Evolutionary conservation across 768 basidiomycete species (phyloP), one percentile per base, ranked within the genome.

Genomic region (Auriscalpium orientale): DNA sequence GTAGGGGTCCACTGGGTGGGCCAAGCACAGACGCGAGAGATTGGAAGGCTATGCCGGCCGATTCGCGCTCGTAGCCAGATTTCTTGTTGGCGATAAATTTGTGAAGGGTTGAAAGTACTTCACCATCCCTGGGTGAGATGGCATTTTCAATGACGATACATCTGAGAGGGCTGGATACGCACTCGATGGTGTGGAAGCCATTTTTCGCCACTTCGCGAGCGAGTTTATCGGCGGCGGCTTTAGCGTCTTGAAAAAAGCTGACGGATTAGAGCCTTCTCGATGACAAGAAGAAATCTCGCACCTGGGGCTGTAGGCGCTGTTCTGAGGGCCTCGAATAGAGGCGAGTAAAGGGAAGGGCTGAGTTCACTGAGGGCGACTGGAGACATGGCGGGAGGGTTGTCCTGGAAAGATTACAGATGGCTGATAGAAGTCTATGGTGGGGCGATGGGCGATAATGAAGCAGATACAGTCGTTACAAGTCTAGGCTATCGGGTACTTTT

Each of bases 61-160:
- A 90, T 75, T 94, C 92, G 57, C 91, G 86, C 69, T 92, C 91
- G 66, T 81, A 91, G 52, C 89, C 89, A 33, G 86, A 89, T 73
- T 91, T 91, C 71, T 89, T 89, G 71, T 91, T 91, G 57, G 80
- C 79, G 34, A 86, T 87, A 68, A 84, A 91, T 20, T 66, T 60
- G 55, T 87, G 83, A 49, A 94, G 73, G 37, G 82, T 79, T 51
- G 78, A 73, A 48, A 93, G 69, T 51, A 95, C 71, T 51, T 78
- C 71, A 60, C 72, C 69, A 66, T 89, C 82, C 48, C 89, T 91
- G 63, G 37, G n/a, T 51, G 51, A 18, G 13, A 18, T 33, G 11
- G 34, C 21, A 51, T 21, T 44, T 54, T 18, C 8, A 21, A 40
- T 66, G 72, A 62, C 61, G 20, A 5, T 43, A 53, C n/a, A 21